Evolutionary conservation across 441 rosid species (phyloP).

Genomic region (Erodium moschatum): DNA sequence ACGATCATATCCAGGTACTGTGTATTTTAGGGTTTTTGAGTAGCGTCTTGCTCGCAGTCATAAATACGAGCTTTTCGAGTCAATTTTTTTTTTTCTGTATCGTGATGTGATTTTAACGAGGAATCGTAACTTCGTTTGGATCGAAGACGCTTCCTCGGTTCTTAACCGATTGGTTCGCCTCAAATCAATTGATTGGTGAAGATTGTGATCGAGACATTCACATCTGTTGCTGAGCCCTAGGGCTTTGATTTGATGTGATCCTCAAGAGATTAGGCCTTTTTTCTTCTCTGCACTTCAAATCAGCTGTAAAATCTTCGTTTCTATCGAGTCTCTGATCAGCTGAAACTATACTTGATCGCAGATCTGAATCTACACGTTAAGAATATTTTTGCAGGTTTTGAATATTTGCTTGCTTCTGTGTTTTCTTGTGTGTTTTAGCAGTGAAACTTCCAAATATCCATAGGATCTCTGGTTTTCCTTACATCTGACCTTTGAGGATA

Average conservation of each 20-base stretch:
- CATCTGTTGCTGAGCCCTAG: slow-evolving; percentile 5
- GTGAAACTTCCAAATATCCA: neutral
- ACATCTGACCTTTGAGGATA: neutral
- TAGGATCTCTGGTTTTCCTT: neutral
- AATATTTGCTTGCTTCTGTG: neutral
- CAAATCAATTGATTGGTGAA: too few relatives aligned
- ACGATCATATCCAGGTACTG: neutral
- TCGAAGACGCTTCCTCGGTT: neutral
- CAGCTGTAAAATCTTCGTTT: neutral
- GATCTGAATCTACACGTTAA: neutral
- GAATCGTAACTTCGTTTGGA: neutral
- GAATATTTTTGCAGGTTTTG: neutral
- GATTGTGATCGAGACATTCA: neutral
- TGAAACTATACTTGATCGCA: neutral
- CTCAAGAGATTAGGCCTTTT: neutral
- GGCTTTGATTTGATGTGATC: neutral
- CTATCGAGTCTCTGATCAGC: neutral
- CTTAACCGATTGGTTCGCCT: neutral
- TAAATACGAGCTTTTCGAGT: too few relatives aligned
- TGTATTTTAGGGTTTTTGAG: neutral
- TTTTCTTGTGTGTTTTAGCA: neutral
- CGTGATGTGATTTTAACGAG: neutral
- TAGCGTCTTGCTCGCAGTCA: neutral
- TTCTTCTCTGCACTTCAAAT: neutral
- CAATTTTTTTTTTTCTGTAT: too few relatives aligned